Conservation (phyloP, 2,329 filamentous ascomycete species). For the Xylariomycetidae sp. region DNA sequence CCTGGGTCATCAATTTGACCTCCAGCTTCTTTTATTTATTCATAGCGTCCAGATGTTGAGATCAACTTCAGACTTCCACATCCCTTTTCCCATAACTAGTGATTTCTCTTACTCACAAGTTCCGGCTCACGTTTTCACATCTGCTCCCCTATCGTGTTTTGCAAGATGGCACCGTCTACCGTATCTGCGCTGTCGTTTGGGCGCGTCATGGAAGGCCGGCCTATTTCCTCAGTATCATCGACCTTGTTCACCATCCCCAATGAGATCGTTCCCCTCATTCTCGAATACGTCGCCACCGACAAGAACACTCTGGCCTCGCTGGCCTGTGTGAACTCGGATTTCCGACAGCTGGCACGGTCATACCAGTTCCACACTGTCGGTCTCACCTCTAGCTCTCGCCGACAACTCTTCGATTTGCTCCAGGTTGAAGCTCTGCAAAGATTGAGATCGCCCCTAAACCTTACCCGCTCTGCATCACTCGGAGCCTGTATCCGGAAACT, state of each 20-base stretch:
- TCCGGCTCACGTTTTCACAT: too few relatives aligned
- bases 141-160: too few relatives aligned
- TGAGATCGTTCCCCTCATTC: slow-evolving; percentile 4
- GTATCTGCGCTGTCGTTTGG: slow-evolving; percentile 1
- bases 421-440: slow-evolving; percentile 3
- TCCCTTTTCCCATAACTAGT: too few relatives aligned
- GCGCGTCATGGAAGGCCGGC: slow-evolving; percentile 3
- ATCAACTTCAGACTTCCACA: too few relatives aligned
- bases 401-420: slow-evolving; percentile 1
- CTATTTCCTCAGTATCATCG: slow-evolving; percentile 1
- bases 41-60: too few relatives aligned
- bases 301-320: slow-evolving; percentile 3
- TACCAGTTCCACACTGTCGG: slow-evolving; percentile 2
- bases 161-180: too few relatives aligned
- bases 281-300: slow-evolving; percentile 3
- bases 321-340: slow-evolving; percentile 7
- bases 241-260: slow-evolving; percentile 3
- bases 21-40: too few relatives aligned
- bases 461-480: too few relatives aligned
- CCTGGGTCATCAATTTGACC: too few relatives aligned
- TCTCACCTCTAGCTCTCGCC: slow-evolving; percentile 1
- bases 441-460: neutral
- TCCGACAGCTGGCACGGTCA: slow-evolving; percentile 6
- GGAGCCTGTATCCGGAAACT: too few relatives aligned
- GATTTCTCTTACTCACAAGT: too few relatives aligned